phyloP scores from a whole-genome alignment of 306 rosid species.

The Canavalia ensiformis region DNA sequence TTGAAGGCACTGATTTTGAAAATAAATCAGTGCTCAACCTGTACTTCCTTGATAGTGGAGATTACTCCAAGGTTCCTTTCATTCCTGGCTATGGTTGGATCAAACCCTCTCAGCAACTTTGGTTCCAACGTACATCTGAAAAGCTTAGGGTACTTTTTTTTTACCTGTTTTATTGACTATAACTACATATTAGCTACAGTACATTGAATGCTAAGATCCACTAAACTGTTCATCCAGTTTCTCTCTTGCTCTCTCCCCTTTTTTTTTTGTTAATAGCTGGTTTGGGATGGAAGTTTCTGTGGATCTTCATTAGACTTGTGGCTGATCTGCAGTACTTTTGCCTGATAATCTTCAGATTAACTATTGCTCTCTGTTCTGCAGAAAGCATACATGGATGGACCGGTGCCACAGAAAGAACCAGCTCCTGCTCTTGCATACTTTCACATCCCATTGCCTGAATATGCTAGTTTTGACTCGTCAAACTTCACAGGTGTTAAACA shows the following conservation, averaged over 20 bases:
- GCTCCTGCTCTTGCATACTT: constrained; percentile 84
- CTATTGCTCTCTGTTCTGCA: constrained; percentile 49
- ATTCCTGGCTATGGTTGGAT: constrained; percentile 84
- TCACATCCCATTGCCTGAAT: constrained; percentile 89
- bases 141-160: constrained; percentile 65
- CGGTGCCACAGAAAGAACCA: constrained; percentile 65
- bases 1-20: constrained; percentile 65
- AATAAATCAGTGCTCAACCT: constrained; percentile 86
- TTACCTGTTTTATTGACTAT: constrained; percentile 19
- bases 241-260: not conserved
- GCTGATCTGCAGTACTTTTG: constrained; percentile 22
- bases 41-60: constrained; percentile 91
- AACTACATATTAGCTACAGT: not conserved
- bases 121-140: constrained; percentile 74
- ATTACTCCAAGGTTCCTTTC: constrained; percentile 71
- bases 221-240: not conserved
- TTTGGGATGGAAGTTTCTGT: not conserved
- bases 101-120: constrained; percentile 85
- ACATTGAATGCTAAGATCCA: not conserved
- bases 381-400: constrained; percentile 66
- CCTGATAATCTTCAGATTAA: not conserved
- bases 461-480: constrained; percentile 67
- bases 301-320: constrained; percentile 1
- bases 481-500: constrained; percentile 75
- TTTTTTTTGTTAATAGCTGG: constrained; percentile 4